Percentiles rank a stretch among this genome's conserved stretches.
phyloP scores from a whole-genome alignment of 2,329 filamentous ascomycete species.

The Penicillium vulpinum region DNA sequence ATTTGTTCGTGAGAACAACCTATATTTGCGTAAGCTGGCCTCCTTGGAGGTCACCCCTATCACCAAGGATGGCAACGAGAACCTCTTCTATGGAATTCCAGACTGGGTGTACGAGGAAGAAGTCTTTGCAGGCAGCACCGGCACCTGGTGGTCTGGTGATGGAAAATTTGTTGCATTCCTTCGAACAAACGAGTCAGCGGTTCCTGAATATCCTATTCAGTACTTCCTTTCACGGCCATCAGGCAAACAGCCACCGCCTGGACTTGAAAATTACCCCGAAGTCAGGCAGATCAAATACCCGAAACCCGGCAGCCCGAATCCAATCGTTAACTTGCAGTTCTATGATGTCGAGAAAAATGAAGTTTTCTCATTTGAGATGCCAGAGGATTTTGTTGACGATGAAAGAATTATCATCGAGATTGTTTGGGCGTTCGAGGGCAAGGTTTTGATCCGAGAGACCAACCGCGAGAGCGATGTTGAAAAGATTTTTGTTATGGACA shows the following conservation, averaged over 20 bases:
- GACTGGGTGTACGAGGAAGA: constrained; percentile 97
- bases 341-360: constrained; percentile 79
- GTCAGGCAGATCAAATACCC: constrained; percentile 94
- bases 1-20: constrained; percentile 89
- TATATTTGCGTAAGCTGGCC: constrained; percentile 72
- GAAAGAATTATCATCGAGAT: constrained; percentile 91
- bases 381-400: constrained; percentile 74
- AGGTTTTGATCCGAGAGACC: constrained; percentile 85
- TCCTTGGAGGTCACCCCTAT: constrained; percentile 66
- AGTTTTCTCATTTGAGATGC: constrained; percentile 75
- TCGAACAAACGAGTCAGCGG: constrained; percentile 86
- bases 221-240: constrained; percentile 90
- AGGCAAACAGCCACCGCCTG: constrained; percentile 64
- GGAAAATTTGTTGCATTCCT: constrained; percentile 89
- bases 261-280: constrained; percentile 87
- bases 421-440: constrained; percentile 77
- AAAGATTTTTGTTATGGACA: constrained; percentile 82
- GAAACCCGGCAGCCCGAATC: constrained; percentile 91
- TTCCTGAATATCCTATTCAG: constrained; percentile 88
- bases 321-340: constrained; percentile 81
- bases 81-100: constrained; percentile 92
- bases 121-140: constrained; percentile 75
- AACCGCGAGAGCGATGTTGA: constrained; percentile 93
- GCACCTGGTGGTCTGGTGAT: constrained; percentile 93
- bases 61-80: constrained; percentile 79